Evolutionary conservation across 2,329 filamentous ascomycete species (phyloP).

Genomic region (Fusarium sp.): DNA sequence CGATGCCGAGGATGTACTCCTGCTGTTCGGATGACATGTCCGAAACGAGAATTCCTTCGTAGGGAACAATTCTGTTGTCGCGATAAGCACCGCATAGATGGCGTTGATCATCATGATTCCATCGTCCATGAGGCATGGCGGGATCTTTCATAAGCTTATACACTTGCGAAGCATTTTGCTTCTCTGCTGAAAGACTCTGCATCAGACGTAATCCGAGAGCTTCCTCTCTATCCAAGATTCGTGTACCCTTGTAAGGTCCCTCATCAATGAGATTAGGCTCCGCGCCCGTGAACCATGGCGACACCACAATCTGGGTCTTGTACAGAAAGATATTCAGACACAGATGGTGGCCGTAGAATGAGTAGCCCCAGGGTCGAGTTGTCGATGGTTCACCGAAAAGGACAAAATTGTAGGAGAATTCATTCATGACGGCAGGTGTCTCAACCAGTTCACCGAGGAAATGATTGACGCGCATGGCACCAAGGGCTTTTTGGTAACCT

Average conservation of each 20-base stretch:
- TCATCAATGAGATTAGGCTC: conserved; percentile 80
- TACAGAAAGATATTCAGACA: conserved; percentile 77
- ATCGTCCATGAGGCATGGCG: conserved; percentile 72
- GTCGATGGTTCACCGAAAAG: conserved; percentile 72
- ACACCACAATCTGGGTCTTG: conserved; percentile 70
- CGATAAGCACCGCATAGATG: conserved; percentile 81
- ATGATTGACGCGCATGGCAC: conserved; percentile 78
- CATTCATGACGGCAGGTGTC: conserved; percentile 72
- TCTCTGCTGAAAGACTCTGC: conserved; percentile 63
- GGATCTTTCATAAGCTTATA: conserved; percentile 71
- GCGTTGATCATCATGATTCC: conserved; percentile 84
- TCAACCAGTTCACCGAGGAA: conserved; percentile 76
- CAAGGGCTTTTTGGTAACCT: conserved; percentile 75
- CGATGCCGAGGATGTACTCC: conserved; percentile 43
- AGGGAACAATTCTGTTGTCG: conserved; percentile 80
- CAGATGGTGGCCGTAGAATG: conserved; percentile 82
- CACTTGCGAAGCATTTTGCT: conserved; percentile 61
- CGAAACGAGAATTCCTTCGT: conserved; percentile 70
- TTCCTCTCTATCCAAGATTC: conserved; percentile 73
- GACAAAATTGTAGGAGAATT: conserved; percentile 79
- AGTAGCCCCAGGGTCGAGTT: conserved; percentile 72
- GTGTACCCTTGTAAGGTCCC: conserved; percentile 69
- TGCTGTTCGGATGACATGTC: conserved; percentile 57
- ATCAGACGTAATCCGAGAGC: conserved; percentile 72
- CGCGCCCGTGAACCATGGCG: conserved; percentile 81